Base-by-base conservation (phyloP, 2,329 filamentous ascomycete genomes). In the Penicillium oxalicum region DNA sequence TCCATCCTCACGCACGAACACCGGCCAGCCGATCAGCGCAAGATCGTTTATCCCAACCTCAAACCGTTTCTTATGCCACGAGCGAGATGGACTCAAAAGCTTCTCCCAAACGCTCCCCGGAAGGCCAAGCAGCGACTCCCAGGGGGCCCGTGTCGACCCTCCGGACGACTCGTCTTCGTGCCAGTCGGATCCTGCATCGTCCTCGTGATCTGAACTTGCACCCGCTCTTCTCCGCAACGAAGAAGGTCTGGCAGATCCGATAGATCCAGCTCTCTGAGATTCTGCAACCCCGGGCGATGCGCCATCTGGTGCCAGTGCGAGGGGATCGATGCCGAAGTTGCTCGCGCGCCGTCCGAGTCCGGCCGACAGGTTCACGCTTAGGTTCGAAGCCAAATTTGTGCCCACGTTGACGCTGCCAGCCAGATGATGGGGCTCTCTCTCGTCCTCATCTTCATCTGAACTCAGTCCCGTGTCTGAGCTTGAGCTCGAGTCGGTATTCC, bases 31-130 rank as follows among this genome's bases (percentile, higher is more conserved):
- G 13, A 94, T 76, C 62, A 88, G 93, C 49, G 84, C 82, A 36
- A 91, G 74, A 40, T 88, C 85, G 60, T 94, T 88, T 7, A 95
- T 75, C 0, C 84, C 86, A 50, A 95, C 76, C 65, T 95, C 87
- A 61, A 95, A 95, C 25, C 83, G 80, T 58, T 79, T 82, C 72
- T 91, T 94, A 70, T 93, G 86, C 66, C 87, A 89, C 7, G 84
- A 80, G 9, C 82, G 77, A 7, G 82, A 81, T 0, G 90, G 89
- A 1, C 86, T 89, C 47, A 95, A 68, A 42, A 95, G 78, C 55
- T 86, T 88, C 60, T 88, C 88, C 52, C 95, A 79, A 40, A 89
- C 86, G 52, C 84, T 82, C n/a, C 84, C 84, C 2, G 82, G 80
- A 49, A 89, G 83, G 1, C 86, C 87, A 44, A 87, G 79, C 13